Base-by-base conservation (phyloP, 2,329 filamentous ascomycete species). In the Phyllosticta paracitricarpa region DNA sequence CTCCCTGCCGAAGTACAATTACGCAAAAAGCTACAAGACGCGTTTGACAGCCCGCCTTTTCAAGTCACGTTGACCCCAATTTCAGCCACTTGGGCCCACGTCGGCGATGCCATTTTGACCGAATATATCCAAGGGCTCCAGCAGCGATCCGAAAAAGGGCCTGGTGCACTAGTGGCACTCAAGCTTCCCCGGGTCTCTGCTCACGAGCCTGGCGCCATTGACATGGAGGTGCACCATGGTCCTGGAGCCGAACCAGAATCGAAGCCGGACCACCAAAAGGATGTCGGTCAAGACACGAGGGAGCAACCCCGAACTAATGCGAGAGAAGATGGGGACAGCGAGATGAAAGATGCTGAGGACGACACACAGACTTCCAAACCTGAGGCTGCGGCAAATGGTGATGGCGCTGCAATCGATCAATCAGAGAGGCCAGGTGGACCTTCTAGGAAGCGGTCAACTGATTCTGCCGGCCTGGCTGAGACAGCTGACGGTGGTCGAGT, bases 401-500 rank as follows among this genome's bases (percentile, higher is more conserved):
- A 57, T 25, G 51, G 48, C 12, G 28, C 33, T 12, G 40, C 60
- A 8, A 35, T 24, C 19, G 64, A 64, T 17, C 26, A 58, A n/a
- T 28, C 57, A 5, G 78, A 76, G 58, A 65, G 65, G 56, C 70
- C 75, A n/a, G 72, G 68, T 56, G 67, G 73, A 4, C 74, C 74
- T 10, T 77, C 77, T 24, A 78, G 84, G 22, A 87, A 87, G 70
- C 77, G 84, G 61, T 86, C 84, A 2, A 82, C 81, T 14, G 81
- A 84, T 58, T 82, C 81, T 22, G 81, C 83, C 56, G 82, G 81
- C 9, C 76, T 85, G 28, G 78, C 83, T 2, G 84, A 86, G 58
- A 77, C 76, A 12, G 74, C 75, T 12, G 84, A 86, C 63, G 81
- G 81, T 57, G 78, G 79, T 22, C 78, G 84, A 56, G 74, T 76